Conservation (phyloP, 164 flowering plant species). For the Chimonanthus praecox region DNA sequence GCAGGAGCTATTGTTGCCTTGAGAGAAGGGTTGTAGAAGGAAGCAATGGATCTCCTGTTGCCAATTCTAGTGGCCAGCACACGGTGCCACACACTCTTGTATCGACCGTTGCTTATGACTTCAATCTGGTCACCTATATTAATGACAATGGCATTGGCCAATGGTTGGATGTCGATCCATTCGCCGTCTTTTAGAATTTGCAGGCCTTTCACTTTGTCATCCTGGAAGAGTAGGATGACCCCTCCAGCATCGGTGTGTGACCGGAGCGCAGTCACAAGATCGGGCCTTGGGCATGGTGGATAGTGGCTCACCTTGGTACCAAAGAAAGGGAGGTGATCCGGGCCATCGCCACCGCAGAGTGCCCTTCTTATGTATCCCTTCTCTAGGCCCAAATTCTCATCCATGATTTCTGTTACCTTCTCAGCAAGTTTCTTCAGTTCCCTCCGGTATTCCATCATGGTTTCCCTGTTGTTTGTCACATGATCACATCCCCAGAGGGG, state of each 20-base stretch:
- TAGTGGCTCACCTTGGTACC: slow-evolving; percentile 95
- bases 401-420: slow-evolving; percentile 78
- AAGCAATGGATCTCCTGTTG: slow-evolving; percentile 74
- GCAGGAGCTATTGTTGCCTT: slow-evolving; percentile 81
- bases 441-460: slow-evolving; percentile 66
- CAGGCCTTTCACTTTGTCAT: slow-evolving; percentile 67
- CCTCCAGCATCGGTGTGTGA: slow-evolving; percentile 97
- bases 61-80: slow-evolving; percentile 47
- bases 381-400: slow-evolving; percentile 67
- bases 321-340: slow-evolving; percentile 42
- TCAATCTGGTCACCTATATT: slow-evolving; percentile 93
- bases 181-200: slow-evolving; percentile 69
- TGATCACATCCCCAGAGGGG: not conserved
- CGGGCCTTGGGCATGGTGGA: slow-evolving; percentile 80
- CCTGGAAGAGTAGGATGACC: slow-evolving; percentile 83
- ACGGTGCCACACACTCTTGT: slow-evolving; percentile 86
- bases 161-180: slow-evolving; percentile 84
- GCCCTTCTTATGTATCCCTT: slow-evolving; percentile 66
- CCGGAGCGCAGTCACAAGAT: slow-evolving; percentile 60
- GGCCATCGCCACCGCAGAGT: slow-evolving; percentile 40
- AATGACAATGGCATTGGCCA: slow-evolving; percentile 69
- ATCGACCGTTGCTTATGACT: slow-evolving; percentile 77
- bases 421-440: slow-evolving; percentile 68
- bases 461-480: slow-evolving; percentile 46
- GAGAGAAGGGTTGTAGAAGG: slow-evolving; percentile 76